Evolutionary conservation across 2,329 filamentous ascomycete genomes (phyloP), one percentile per base, ranked within the genome.

Genomic region (Aureobasidium mangrovei): DNA sequence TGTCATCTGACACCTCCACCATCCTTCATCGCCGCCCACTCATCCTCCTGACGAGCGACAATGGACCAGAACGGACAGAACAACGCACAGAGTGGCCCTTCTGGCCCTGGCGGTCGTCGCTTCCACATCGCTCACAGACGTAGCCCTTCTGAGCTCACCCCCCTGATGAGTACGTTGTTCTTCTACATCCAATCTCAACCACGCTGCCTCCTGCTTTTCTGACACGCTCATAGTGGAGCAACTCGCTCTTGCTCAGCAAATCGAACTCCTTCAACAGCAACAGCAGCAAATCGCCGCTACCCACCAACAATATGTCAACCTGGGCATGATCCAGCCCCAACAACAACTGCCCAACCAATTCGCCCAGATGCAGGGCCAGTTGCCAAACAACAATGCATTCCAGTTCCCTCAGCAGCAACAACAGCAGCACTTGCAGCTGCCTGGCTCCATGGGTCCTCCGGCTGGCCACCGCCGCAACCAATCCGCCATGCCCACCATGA

Each of bases 231-330:
- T 64, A 95, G 91, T 96, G 88, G 91, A 96, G 77, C 91, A 96
- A 80, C 82, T 95, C 69, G 89, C 89, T 68, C 91, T 97, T 69
- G 91, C 95, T 75, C 91, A 96, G 77, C 91, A 97, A 74, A 96
- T 97, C 67, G 91, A 97, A 74, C 81, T 94, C 68, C 80, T 97
- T 67, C 91, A 97, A 76, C 90, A 95, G 71, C 93, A 97, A 71
- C 93, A 97, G 70, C 91, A 97, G 72, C 91, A 96, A 70, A 94
- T 97, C 67, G 88, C 94, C 73, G 89, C 89, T 64, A 93, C 89
- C 60, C 90, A 96, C 67, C 91, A 96, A 74, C 91, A 97, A 74
- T 96, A 95, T 77, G 86, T 95, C 65, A 95, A 93, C 71, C 91
- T 96, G 87, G 89, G 89, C 70, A 90, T 97, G 80, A 84, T 97